phyloP scores from a whole-genome alignment of 164 flowering plant species.

The Amborella trichopoda region DNA sequence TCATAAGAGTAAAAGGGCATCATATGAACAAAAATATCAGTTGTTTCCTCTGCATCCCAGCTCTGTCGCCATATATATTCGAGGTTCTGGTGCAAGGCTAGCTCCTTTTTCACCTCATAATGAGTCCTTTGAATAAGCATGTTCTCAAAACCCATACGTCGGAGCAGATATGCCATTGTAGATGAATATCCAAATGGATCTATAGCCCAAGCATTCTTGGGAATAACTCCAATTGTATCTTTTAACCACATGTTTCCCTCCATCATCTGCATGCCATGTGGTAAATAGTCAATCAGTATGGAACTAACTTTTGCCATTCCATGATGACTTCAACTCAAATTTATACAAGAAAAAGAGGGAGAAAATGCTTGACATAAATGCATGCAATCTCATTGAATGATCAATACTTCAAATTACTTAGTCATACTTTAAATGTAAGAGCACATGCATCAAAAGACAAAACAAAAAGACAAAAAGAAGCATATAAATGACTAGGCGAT shows the following conservation, averaged over 20 bases:
- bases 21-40: conserved; percentile 98
- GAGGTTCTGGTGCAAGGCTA: conserved; percentile 65
- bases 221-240: conserved; percentile 83
- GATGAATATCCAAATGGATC: conserved; percentile 99
- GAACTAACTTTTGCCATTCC: neutral
- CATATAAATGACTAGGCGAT: too few relatives aligned
- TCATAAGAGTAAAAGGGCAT: conserved; percentile 99
- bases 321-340: too few relatives aligned
- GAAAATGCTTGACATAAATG: too few relatives aligned
- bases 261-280: conserved; percentile 76
- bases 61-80: conserved; percentile 95
- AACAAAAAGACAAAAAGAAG: too few relatives aligned
- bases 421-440: too few relatives aligned
- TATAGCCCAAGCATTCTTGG: conserved; percentile 96
- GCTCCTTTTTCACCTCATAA: conserved; percentile 94
- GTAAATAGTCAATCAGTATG: conserved; percentile 2
- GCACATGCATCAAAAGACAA: too few relatives aligned
- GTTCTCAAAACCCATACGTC: conserved; percentile 98
- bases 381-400: too few relatives aligned
- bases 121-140: conserved; percentile 99
- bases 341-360: too few relatives aligned
- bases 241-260: conserved; percentile 99
- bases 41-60: conserved; percentile 87
- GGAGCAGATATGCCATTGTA: conserved; percentile 97
- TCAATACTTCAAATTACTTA: too few relatives aligned